phyloP scores from a whole-genome alignment of 2,329 filamentous ascomycete genomes.

The Penicillium sp. region DNA sequence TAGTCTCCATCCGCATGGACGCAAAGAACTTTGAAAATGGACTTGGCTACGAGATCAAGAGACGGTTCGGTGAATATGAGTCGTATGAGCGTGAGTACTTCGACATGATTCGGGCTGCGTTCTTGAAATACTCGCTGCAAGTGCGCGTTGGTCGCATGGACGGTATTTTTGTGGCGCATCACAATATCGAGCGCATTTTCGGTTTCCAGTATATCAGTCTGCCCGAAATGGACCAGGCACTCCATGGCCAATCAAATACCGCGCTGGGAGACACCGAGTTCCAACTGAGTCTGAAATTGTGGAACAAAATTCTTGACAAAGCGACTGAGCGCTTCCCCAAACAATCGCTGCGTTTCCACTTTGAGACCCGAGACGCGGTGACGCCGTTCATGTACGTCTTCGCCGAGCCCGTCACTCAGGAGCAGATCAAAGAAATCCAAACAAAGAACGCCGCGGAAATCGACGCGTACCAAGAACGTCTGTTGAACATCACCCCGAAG shows the following conservation, averaged over 20 bases:
- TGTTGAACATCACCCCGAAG: constrained; percentile 36
- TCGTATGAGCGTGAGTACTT: constrained; percentile 95
- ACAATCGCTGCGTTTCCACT: constrained; percentile 72
- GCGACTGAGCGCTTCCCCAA: constrained; percentile 75
- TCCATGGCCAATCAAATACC: constrained; percentile 75
- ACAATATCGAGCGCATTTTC: constrained; percentile 93
- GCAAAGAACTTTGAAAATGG: constrained; percentile 69
- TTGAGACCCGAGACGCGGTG: constrained; percentile 68
- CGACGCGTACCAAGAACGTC: constrained; percentile 65
- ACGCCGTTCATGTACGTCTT: constrained; percentile 83
- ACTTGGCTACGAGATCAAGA: constrained; percentile 81
- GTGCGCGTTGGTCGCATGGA: constrained; percentile 98
- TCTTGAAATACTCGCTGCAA: constrained; percentile 95
- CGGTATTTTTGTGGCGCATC: constrained; percentile 94
- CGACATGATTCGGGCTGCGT: constrained; percentile 92
- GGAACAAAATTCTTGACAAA: constrained; percentile 77
- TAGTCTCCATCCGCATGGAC: constrained; percentile 90
- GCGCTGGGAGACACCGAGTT: constrained; percentile 81
- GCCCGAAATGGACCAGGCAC: constrained; percentile 79
- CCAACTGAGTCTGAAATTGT: constrained; percentile 71
- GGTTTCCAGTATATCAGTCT: constrained; percentile 94
- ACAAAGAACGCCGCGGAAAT: constrained; percentile 63
- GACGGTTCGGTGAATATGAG: constrained; percentile 74
- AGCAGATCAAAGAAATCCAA: constrained; percentile 74
- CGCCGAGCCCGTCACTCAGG: constrained; percentile 76